Conservation (phyloP, 2,329 filamentous ascomycete species). For the Monilinia aucupariae region DNA sequence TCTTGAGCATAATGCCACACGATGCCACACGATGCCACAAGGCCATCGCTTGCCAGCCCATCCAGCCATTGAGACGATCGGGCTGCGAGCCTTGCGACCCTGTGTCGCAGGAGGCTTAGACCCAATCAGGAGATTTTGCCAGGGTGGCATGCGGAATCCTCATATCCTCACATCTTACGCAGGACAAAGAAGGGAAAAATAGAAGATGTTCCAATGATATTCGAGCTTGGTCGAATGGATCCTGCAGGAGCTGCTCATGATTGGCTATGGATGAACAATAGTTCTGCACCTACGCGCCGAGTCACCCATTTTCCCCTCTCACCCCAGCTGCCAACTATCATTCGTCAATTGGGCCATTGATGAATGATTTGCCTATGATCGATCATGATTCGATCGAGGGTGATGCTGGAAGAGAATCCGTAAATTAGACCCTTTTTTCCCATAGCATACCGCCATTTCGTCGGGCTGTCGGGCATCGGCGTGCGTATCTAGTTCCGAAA, state of each 20-base stretch:
- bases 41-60: slow-evolving; percentile 6
- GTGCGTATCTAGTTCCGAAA: slow-evolving; percentile 1
- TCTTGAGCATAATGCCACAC: slow-evolving; percentile 14
- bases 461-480: slow-evolving; percentile 7
- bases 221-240: slow-evolving; percentile 14
- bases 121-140: slow-evolving; percentile 1
- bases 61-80: slow-evolving; percentile 11
- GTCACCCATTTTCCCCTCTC: slow-evolving; percentile 6
- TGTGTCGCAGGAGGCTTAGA: not conserved
- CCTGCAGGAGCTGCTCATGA: slow-evolving; percentile 17
- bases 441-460: slow-evolving; percentile 4
- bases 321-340: slow-evolving; percentile 19
- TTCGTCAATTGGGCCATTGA: slow-evolving; percentile 24
- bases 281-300: slow-evolving; percentile 27
- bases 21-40: slow-evolving; percentile 6
- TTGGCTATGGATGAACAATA: slow-evolving; percentile 21
- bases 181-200: not conserved
- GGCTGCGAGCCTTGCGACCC: slow-evolving; percentile 6
- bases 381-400: slow-evolving; percentile 4
- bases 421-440: slow-evolving; percentile 8
- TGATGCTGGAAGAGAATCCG: not conserved
- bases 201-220: slow-evolving; percentile 21
- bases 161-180: not conserved
- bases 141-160: slow-evolving; percentile 7
- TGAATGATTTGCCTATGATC: not conserved